Base-by-base conservation (phyloP, 2,329 filamentous ascomycete species). In the Anisogramma anomala region DNA sequence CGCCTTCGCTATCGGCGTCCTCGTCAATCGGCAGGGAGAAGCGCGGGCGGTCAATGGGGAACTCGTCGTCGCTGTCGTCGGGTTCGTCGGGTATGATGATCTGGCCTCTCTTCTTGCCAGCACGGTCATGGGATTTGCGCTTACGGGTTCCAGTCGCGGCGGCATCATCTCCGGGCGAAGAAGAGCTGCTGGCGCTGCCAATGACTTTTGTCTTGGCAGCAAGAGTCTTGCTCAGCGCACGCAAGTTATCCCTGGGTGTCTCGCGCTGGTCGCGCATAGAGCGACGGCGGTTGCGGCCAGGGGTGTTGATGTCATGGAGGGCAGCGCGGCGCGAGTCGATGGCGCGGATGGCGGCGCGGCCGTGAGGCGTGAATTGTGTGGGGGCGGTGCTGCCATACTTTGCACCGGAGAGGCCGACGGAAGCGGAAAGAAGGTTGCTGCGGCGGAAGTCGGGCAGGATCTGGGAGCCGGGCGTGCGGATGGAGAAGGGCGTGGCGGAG, bases 241-340 rank as follows among this genome's bases (percentile, higher is more conserved):
- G 66, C 33, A 79, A 53, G 17, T 70, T 53, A 45, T 69, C 68
- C 50, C 69, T 63, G 2, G 74, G 71, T 4, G 72, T 73, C 53
- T 77, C 72, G 46, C 73, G 62, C 50, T 71, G 66, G 45, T 69
- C 68, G 49, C 69, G 68, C 37, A 71, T 53, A 52, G 75, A 79
- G 50, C 68, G 68, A n/a, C 77, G 66, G 15, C 71, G 67, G 39
- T 68, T 68, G 47, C 69, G 70, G 14, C 73, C 74, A 0, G 77
- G 77, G 0, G 77, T 81, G 47, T 77, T 68, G 36, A 76, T 63
- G 34, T 72, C 72, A 2, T 78, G 68, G 35, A 76, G 62, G 34
- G 72, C 72, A 3, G 71, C 69, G 31, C 77, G 70, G 4, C 76
- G 72, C 48, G 71, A 67, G 49, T 78, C 68, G 39, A 79, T 64